phyloP scores from a whole-genome alignment of 163 green algal species.

The Scenedesmus sp. region DNA sequence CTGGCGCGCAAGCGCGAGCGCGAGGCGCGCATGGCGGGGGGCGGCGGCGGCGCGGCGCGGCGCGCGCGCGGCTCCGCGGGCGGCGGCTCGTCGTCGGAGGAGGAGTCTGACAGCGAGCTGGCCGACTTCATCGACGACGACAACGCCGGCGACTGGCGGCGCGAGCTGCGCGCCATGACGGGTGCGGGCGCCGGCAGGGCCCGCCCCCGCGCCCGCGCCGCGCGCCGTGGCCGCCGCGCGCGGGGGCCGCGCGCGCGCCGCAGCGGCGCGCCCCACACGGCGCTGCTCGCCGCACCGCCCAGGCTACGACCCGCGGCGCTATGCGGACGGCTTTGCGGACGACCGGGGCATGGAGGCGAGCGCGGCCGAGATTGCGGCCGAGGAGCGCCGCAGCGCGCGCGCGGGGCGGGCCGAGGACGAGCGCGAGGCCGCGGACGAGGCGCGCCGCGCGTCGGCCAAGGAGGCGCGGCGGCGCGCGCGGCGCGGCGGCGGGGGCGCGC shows the following conservation, averaged over 20 bases:
- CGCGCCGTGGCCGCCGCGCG: too few species aligned
- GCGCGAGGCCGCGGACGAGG: conserved; percentile 36
- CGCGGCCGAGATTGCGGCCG: conserved; percentile 41
- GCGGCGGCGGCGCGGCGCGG: neutral
- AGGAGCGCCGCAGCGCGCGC: conserved; percentile 47
- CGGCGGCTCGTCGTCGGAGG: conserved; percentile 1
- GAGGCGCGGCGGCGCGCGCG: neutral
- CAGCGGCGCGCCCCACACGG: too few species aligned
- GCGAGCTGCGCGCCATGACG: conserved; percentile 39
- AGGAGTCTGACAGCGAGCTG: conserved; percentile 33
- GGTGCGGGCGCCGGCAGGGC: neutral
- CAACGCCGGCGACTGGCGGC: conserved; percentile 39
- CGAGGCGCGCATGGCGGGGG: neutral
- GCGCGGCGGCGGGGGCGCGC: neutral
- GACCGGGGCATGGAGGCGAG: conserved; percentile 51
- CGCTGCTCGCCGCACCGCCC: too few species aligned
- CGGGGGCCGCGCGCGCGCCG: too few species aligned
- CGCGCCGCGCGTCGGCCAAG: conserved; percentile 29
- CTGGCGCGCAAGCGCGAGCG: conserved; percentile 40
- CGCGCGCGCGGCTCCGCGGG: neutral
- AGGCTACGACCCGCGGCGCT: conserved; percentile 51
- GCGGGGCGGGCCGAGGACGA: conserved; percentile 49
- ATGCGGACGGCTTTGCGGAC: conserved; percentile 37
- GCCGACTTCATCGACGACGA: conserved; percentile 49
- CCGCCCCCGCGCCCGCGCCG: too few species aligned